Evolutionary conservation across 169 alveolate genomes (phyloP).

Genomic region (Eimeria tenella): DNA sequence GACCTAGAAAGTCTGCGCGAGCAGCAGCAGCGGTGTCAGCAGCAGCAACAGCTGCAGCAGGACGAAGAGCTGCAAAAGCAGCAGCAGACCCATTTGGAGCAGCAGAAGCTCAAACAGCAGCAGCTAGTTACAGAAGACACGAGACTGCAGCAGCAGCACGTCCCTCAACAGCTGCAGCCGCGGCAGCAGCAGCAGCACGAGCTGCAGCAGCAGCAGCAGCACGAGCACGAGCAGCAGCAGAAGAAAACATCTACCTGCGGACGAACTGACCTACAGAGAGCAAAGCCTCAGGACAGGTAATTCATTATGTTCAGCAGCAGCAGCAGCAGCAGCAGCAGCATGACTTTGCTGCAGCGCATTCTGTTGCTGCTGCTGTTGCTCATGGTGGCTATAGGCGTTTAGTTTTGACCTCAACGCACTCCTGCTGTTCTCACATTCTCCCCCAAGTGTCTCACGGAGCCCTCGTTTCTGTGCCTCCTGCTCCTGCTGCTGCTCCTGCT

Average conservation of each 20-base stretch:
- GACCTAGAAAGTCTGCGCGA: not conserved
- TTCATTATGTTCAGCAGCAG: not conserved
- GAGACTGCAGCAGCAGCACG: not conserved
- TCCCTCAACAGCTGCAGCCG: too few relatives aligned
- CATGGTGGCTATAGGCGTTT: too few relatives aligned
- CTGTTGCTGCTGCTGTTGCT: too few relatives aligned
- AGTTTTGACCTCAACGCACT: too few relatives aligned
- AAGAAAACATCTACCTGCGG: not conserved
- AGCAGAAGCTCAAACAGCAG: too few relatives aligned
- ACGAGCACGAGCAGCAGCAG: not conserved
- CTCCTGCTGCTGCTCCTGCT: constrained; percentile 34
- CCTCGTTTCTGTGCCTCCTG: not conserved
- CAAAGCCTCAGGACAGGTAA: not conserved
- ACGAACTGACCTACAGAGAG: not conserved
- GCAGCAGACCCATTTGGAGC: too few relatives aligned
- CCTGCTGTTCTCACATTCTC: too few relatives aligned
- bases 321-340: not conserved
- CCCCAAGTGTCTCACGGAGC: too few relatives aligned
- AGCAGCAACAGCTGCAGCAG: not conserved
- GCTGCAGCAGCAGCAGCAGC: too few relatives aligned
- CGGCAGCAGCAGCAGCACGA: too few relatives aligned
- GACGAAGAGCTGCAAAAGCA: not conserved
- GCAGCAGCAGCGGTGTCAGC: not conserved
- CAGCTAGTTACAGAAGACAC: too few relatives aligned
- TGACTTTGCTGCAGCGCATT: too few relatives aligned